Percentiles rank a stretch among this genome's conserved stretches.
These are phyloP conservation scores for Aspergillus ostianus DNA, from an alignment of 495 filamentous ascomycete genomes.

Conservation along the genomic window DNA sequence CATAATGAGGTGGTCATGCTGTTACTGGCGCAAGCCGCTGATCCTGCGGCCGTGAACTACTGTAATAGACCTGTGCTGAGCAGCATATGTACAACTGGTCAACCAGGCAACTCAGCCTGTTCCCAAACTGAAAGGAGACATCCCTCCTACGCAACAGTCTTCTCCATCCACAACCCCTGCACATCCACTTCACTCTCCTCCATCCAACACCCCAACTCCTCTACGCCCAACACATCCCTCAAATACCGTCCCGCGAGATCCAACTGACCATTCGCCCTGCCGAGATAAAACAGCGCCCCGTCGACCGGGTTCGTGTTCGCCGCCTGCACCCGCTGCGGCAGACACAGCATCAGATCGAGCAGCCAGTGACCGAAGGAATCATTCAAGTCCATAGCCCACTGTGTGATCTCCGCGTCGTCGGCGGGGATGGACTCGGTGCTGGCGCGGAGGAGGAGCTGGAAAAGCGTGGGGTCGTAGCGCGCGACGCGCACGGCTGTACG, in stretches of 20 bases:
- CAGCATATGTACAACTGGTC: no score
- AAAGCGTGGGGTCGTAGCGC: constrained; percentile 25
- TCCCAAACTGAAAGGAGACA: no score
- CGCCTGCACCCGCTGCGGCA: constrained; percentile 29
- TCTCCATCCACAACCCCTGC: not conserved
- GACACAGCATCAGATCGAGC: constrained; percentile 32
- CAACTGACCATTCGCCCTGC: constrained; percentile 24
- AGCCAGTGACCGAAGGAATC: constrained; percentile 34
- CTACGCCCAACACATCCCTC: constrained; percentile 27
- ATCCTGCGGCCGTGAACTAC: no score
- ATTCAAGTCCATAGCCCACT: constrained; percentile 34
- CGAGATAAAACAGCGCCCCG: constrained; percentile 28
- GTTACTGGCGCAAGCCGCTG: no score
- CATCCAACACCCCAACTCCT: constrained; percentile 25
- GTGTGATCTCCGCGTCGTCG: constrained; percentile 31
- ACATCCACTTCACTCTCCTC: constrained; percentile 22
- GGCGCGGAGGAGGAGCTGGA: constrained; percentile 36
- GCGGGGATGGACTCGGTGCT: constrained; percentile 41
- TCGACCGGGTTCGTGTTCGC: constrained; percentile 7
- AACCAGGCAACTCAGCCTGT: no score
- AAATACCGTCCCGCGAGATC: constrained; percentile 28
- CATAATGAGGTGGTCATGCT: no score
- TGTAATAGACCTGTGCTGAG: no score
- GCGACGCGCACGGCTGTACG: constrained; percentile 25
- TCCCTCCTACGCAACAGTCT: not conserved